Evolutionary conservation across 106 monocot genomes (phyloP).

Genomic region (Allium cepa): DNA sequence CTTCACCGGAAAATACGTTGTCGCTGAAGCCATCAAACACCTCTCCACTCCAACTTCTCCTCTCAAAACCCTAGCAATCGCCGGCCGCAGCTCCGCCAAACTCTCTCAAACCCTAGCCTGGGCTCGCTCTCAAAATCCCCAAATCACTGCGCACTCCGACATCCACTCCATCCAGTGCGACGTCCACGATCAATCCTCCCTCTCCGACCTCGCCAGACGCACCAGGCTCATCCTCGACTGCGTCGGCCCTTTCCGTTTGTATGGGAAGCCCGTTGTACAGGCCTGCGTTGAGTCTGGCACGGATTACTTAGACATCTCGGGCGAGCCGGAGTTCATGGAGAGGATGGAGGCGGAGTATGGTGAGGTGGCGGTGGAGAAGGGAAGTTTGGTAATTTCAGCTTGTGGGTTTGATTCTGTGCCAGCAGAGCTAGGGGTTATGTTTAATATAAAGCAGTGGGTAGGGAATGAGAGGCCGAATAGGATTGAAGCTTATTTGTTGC

Average conservation of each 20-base stretch:
- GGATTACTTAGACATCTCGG: conserved; percentile 84
- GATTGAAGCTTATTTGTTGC: conserved; percentile 65
- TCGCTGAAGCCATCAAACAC: conserved; percentile 72
- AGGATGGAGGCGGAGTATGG: conserved; percentile 56
- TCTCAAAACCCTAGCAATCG: conserved; percentile 60
- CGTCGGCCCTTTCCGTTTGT: conserved; percentile 86
- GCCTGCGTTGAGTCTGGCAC: conserved; percentile 70
- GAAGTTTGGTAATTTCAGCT: conserved; percentile 76
- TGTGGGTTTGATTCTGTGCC: conserved; percentile 95
- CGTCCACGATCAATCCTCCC: conserved; percentile 40
- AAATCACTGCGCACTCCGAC: conserved; percentile 16
- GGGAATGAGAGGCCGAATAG: conserved; percentile 24
- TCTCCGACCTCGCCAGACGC: conserved; percentile 43
- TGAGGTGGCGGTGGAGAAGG: conserved; percentile 37
- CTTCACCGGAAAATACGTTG: conserved; percentile 87
- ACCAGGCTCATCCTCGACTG: conserved; percentile 66
- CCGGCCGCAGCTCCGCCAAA: conserved; percentile 64
- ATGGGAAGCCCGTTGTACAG: conserved; percentile 64
- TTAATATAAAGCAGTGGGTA: conserved; percentile 61
- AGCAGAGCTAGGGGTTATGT: conserved; percentile 82
- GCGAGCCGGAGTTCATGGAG: conserved; percentile 99
- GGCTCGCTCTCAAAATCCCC: conserved; percentile 34
- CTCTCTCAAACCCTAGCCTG: conserved; percentile 51
- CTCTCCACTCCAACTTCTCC: conserved; percentile 37
- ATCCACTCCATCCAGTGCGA: conserved; percentile 39